A percentile compares a stretch with the other conserved stretches of the same genome.
These are phyloP conservation scores for Endothia cerciana DNA, from an alignment of 2,329 filamentous ascomycete species.

Conservation along the genomic window DNA sequence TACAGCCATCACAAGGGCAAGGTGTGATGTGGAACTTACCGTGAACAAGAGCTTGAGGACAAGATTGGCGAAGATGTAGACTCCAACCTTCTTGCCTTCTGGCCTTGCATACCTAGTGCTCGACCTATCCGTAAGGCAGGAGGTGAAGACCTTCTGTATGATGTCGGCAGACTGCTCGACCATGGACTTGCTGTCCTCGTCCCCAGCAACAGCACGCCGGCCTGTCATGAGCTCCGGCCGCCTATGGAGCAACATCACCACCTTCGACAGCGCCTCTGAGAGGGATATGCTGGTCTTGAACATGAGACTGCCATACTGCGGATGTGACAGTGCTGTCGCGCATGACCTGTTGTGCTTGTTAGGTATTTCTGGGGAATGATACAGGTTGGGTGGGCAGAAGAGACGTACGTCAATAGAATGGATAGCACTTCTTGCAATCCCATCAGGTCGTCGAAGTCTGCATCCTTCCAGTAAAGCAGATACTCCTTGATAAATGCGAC, in stretches of 20 bases:
- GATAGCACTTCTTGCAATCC: constrained; percentile 76
- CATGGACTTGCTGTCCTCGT: constrained; percentile 74
- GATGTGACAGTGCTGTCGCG: constrained; percentile 79
- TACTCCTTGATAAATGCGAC: constrained; percentile 81
- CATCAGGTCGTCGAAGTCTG: constrained; percentile 75
- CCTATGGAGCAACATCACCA: constrained; percentile 84
- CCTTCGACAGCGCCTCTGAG: constrained; percentile 76
- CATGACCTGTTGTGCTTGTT: constrained; percentile 63
- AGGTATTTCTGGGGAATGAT: not conserved
- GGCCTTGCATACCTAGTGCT: constrained; percentile 69
- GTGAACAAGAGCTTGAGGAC: constrained; percentile 88
- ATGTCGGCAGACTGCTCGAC: constrained; percentile 88
- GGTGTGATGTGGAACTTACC: constrained; percentile 47
- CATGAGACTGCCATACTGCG: constrained; percentile 78
- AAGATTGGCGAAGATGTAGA: constrained; percentile 91
- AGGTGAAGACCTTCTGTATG: constrained; percentile 88
- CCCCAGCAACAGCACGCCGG: constrained; percentile 61
- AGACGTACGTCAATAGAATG: constrained; percentile 71
- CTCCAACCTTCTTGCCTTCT: constrained; percentile 82
- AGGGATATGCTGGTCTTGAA: constrained; percentile 83
- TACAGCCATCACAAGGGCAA: constrained; percentile 12
- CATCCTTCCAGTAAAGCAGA: constrained; percentile 78
- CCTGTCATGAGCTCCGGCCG: constrained; percentile 75
- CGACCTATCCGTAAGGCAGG: constrained; percentile 81
- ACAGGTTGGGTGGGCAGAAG: not conserved